Evolutionary conservation across 768 basidiomycete species (phyloP).

Genomic region (Mycena maculata): DNA sequence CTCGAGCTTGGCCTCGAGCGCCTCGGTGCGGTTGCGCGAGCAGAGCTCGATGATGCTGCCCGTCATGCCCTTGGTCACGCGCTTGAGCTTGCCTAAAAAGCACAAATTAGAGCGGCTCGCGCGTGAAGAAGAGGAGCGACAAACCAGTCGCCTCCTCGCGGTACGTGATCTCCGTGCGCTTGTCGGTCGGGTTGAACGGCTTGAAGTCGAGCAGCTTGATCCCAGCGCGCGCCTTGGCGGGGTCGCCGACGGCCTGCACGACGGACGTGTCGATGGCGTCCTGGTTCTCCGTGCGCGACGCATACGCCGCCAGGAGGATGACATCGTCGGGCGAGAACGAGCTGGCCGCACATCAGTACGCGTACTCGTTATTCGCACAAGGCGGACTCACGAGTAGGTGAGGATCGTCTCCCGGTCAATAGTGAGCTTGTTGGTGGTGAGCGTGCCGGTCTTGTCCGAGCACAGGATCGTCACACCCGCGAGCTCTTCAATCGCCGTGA

Average conservation of each 20-base stretch:
- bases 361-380: not conserved
- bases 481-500: not conserved
- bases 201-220: slow-evolving; percentile 99
- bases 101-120: not conserved
- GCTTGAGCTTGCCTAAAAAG: slow-evolving; percentile 91
- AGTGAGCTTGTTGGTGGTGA: slow-evolving; percentile 99
- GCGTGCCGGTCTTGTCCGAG: slow-evolving; percentile 98
- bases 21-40: slow-evolving; percentile 96
- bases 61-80: slow-evolving; percentile 99
- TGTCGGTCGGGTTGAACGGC: slow-evolving; percentile 99
- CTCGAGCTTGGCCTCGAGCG: slow-evolving; percentile 91
- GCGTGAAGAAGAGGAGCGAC: not conserved
- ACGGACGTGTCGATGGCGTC: slow-evolving; percentile 96
- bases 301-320: slow-evolving; percentile 93
- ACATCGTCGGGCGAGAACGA: slow-evolving; percentile 91
- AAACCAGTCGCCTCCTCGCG: slow-evolving; percentile 85
- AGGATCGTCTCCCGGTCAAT: slow-evolving; percentile 94
- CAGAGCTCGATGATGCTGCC: slow-evolving; percentile 98
- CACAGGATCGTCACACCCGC: slow-evolving; percentile 99
- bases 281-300: slow-evolving; percentile 98
- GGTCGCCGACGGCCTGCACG: slow-evolving; percentile 81
- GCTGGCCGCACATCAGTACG: slow-evolving; percentile 45
- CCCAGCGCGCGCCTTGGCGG: slow-evolving; percentile 81
- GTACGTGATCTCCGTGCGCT: slow-evolving; percentile 99
- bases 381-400: slow-evolving; percentile 67